Base-by-base conservation (phyloP, 2,329 filamentous ascomycete genomes). In the Aspergillus sp. region DNA sequence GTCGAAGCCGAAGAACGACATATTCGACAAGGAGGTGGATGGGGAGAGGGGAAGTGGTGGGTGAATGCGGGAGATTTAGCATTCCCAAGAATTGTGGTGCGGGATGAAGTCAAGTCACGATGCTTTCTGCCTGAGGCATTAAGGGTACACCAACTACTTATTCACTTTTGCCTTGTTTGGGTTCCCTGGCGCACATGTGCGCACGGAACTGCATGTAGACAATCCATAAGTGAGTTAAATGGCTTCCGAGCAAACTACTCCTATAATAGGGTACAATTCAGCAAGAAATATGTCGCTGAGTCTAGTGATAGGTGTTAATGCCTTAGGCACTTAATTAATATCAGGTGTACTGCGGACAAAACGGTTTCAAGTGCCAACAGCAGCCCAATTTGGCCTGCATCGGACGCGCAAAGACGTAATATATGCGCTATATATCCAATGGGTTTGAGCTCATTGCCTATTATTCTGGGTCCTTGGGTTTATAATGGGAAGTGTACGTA, bases 1-100 rank as follows among this genome's bases (percentile, higher is more conserved):
- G 72, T 96, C 89, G 76, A 96, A 93, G 66, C 91, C 90, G 77
- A 96, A 96, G 82, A 96, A 96, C 34, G 92, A 93, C 93, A 96
- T 95, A 66, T 65, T 68, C 68, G 65, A 64, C 63, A 58, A 55
- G 58, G 58, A 27, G 49, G 52, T 54, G 57, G 56, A 56, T 53
- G 51, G 53, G 37, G 51, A 60, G 54, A 50, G 58, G 42, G 57
- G 57, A 44, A 53, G 61, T 57, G 61, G 56, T 46, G 58, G 55
- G 57, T 56, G 51, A 44, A 54, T 51, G 48, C 52, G 50, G 51
- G 51, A 58, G 60, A 63, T 60, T 62, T 62, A 63, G 47, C 62
- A 59, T 59, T 61, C 56, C 55, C 53, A 53, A 61, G 62, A 61
- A 64, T 61, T 66, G 59, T 66, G 55, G 61, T 66, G 64, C 59